These are phyloP conservation scores for Aspergillus baeticus DNA, from an alignment of 495 filamentous ascomycete species.

Conservation along the genomic window DNA sequence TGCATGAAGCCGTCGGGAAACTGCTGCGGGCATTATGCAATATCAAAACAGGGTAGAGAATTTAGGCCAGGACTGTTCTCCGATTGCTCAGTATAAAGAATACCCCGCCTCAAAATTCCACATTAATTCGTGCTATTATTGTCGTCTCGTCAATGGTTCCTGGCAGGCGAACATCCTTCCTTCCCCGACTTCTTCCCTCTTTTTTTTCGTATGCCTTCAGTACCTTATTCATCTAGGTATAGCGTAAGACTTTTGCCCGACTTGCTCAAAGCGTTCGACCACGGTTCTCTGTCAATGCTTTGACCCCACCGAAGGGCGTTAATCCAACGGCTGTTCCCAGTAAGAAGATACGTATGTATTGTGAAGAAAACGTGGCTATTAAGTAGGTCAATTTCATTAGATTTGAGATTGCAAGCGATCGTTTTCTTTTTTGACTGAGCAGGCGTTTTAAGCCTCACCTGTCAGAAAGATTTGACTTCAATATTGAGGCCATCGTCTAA, in stretches of 20 bases:
- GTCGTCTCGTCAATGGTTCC: not conserved
- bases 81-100: not conserved
- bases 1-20: slow-evolving; percentile 1
- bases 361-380: too few relatives aligned
- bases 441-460: slow-evolving; percentile 6
- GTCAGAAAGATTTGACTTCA: slow-evolving; percentile 3
- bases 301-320: too few relatives aligned
- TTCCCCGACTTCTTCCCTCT: not conserved
- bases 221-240: too few relatives aligned
- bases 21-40: not conserved
- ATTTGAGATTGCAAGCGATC: not conserved
- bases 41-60: not conserved
- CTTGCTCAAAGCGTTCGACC: too few relatives aligned
- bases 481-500: not conserved
- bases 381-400: too few relatives aligned
- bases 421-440: not conserved
- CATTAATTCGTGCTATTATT: not conserved
- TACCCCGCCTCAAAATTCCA: slow-evolving; percentile 1
- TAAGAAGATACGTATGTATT: too few relatives aligned
- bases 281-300: too few relatives aligned
- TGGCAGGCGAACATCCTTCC: not conserved
- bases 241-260: too few relatives aligned
- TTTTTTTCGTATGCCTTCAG: not conserved
- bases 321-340: too few relatives aligned
- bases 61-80: not conserved